Conservation (phyloP, 163 green algal species). For the Scenedesmus sp. region DNA sequence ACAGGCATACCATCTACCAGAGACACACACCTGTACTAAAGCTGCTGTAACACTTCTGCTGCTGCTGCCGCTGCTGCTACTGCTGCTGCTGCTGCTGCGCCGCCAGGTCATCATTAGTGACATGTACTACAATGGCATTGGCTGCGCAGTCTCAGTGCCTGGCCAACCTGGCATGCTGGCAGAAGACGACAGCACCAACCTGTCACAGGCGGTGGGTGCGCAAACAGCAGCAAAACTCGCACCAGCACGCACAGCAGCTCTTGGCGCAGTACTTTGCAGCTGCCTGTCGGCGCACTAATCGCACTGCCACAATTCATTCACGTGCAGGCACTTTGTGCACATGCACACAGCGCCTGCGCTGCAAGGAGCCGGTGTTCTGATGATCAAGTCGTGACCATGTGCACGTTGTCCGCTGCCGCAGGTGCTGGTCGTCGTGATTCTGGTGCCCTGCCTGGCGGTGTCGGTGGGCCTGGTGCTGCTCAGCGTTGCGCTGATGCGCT, state of each 20-base stretch:
- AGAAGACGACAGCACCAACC: background rate
- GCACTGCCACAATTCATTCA: no score
- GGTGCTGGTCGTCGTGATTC: conserved; percentile 47
- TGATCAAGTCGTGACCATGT: background rate
- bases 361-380: no score
- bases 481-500: conserved; percentile 38
- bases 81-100: background rate
- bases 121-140: background rate
- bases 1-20: no score
- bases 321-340: no score
- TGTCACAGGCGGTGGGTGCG: conserved; percentile 27
- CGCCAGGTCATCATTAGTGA: conserved; percentile 28
- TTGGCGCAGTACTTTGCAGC: background rate
- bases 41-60: background rate
- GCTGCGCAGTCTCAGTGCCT: background rate
- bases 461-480: conserved; percentile 49
- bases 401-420: background rate
- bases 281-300: no score
- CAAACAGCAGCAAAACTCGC: no score
- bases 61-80: background rate
- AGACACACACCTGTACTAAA: no score
- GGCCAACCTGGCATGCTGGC: conserved; percentile 21
- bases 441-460: conserved; percentile 48
- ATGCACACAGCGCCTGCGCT: background rate
- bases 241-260: background rate